Evolutionary conservation across 176 grass and related monocot genomes (phyloP), one percentile per base, ranked within the genome.

Genomic region (Microstegium vimineum): DNA sequence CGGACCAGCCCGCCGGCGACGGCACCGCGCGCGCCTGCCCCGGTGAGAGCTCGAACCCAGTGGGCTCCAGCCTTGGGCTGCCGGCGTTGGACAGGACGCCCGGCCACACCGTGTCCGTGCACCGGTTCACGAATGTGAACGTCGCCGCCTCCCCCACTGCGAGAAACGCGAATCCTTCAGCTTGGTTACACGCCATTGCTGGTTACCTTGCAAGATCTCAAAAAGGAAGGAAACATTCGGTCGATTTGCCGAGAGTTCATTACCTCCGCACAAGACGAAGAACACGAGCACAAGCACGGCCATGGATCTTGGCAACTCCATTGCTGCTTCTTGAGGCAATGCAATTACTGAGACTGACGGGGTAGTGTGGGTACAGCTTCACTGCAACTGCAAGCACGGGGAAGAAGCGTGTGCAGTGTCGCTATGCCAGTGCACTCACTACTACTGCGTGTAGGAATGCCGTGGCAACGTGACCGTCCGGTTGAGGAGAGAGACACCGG

Each of bases 121-220:
- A 97, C 51, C 86, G 71, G 89, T 97, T 97, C 14, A 93, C 91
- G 84, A 97, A 93, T 27, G 89, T 93, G 86, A 97, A 93, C 62
- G 74, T 87, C 33, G 91, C 86, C 54, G 82, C 83, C 34, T 88
- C 89, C 72, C 67, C 85, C 25, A 75, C 88, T 90, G 88, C 62
- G 30, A 17, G 38, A 89, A 73, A 63, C 56, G 8, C 11, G 22
- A 43, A 4, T 52, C 9, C 23, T 7, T 83, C 33, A 78, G 65
- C 57, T 77, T 51, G 17, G 30, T 22, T 0, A 8, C 5, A 14
- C 74, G 36, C 56, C 78, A 86, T 73, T 65, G 5, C 42, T 7
- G 33, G 52, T 14, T 17, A 26, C 13, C 62, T 33, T 62, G 40
- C 31, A 32, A 74, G 37, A 85, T 71, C 57, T 82, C 6, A 0